Evolutionary conservation across 345 rosid species (phyloP), one percentile per base, ranked within the genome.

Genomic region (Gossypium anomalum): DNA sequence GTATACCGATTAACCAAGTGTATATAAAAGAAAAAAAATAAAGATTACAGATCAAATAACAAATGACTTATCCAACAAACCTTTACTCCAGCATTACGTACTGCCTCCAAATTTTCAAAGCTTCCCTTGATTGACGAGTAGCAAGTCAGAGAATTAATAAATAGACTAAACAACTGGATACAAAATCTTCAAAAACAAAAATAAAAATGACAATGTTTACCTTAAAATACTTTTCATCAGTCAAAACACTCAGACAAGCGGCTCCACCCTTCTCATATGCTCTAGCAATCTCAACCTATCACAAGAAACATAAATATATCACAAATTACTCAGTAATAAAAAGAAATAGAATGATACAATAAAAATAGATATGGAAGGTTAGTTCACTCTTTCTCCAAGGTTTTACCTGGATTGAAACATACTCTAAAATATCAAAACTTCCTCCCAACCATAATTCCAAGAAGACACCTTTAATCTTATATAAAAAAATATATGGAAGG

Each of bases 211-310:
- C 15, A 11, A 10, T 3, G n/a, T 22, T 66, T 81, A 89, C 98
- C 92, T 91, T 81, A 78, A 95, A 95, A 78, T 74, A 90, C 78
- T 95, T 95, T 71, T 86, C 86, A 78, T 93, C 99, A 0, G 98
- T 93, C 86, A 95, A 87, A 78, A 95, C 92, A 74, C 98, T 93
- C 56, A 95, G 91, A 79, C 99, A 95, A 23, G 98, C 97, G 14
- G 98, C 98, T 69, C 97, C 98, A 71, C 97, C 98, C 65, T 86
- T 90, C 83, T 91, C 97, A 77, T 95, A 95, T 71, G 98, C 82
- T 80, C 53, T 80, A 14, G 99, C 97, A 14, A 95, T 83, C 83
- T 86, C 94, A 78, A 90, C 97, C 99, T 93, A 79, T 45, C 41
- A 82, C 38, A 1, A 63, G 16, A 77, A 78, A 17, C 52, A 59